Base-by-base conservation (phyloP, 768 basidiomycete species). In the Goffeauzyma gilvescens region DNA sequence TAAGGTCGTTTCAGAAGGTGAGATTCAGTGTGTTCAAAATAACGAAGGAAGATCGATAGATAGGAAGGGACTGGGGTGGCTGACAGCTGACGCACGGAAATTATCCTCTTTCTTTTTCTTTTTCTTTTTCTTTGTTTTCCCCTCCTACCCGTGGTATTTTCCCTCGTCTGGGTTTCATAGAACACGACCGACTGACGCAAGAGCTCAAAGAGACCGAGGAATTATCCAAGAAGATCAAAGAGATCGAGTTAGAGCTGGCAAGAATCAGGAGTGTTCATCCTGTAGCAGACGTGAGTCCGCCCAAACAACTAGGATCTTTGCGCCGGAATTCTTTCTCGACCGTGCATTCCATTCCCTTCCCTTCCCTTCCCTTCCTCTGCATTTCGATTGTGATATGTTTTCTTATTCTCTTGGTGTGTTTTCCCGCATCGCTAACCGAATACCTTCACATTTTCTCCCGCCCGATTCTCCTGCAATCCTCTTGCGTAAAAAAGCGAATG, bases 191-290 rank as follows among this genome's bases (percentile, higher is more conserved):
- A 13, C 33, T 61, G 24, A 34, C 51, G 1, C 20, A 42, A 18
- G 44, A 52, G 13, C 35, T 56, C 2, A 14, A 50, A 1, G 59
- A 62, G 32, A 55, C 55, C 7, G 47, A 53, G n/a, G 45, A 42
- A 2, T 26, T 59, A 17, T 46, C 52, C 30, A 61, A 59, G 41
- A 53, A 81, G 58, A 84, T 89, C 52, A 72, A 83, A 46, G 83
- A 87, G 55, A 75, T 83, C 26, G 77, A 81, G 26, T 72, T 86
- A 4, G 73, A 78, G 1, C 69, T 89, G 27, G 77, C 78, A 6
- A 74, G 85, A 1, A 74, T 89, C 14, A 75, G 81, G 15, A 79
- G 85, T 50, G 73, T 77, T 2, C 75, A 89, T 52, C 65, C 65
- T 1, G 80, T 82, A 0, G 72, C 76, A 15, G 52, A 63, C 26